Percentiles rank a stretch among this genome's conserved stretches.
phyloP scores from a whole-genome alignment of 768 basidiomycete genomes.

The Podaxis pistillaris region DNA sequence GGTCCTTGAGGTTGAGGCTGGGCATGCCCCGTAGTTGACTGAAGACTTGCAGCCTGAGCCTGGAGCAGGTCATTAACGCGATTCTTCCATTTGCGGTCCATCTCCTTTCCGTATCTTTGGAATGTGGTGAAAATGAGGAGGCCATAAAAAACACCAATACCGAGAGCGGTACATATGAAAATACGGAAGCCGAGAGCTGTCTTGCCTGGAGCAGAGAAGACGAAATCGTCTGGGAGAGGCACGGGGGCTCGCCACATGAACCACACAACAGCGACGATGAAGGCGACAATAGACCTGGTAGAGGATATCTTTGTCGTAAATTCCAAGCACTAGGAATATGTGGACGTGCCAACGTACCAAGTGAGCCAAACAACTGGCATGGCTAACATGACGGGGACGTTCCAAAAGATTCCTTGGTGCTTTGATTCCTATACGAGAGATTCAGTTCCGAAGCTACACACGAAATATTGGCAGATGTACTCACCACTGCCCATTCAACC shows the following conservation, averaged over 20 bases:
- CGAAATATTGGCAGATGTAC: not conserved
- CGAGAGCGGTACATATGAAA: constrained; percentile 38
- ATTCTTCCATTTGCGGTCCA: not conserved
- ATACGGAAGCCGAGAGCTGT: constrained; percentile 26
- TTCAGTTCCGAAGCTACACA: not conserved
- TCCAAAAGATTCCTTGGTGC: not conserved
- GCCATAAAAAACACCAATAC: constrained; percentile 44
- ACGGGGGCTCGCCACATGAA: constrained; percentile 64
- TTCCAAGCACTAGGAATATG: not conserved
- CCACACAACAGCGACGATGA: constrained; percentile 51
- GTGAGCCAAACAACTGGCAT: not conserved
- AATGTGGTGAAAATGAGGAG: constrained; percentile 43
- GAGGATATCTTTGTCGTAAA: not conserved
- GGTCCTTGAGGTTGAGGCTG: not conserved
- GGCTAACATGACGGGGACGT: not conserved
- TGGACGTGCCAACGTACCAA: not conserved
- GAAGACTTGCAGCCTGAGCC: not conserved
- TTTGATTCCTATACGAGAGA: not conserved
- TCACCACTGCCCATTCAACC: constrained; percentile 56
- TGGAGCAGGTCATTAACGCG: not conserved
- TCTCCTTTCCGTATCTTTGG: constrained; percentile 28
- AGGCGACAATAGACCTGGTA: constrained; percentile 56
- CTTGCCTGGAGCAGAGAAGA: not conserved
- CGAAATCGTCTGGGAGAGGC: constrained; percentile 2
- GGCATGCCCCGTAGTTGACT: not conserved